These are phyloP conservation scores for Myxozyma vanderwaltii DNA, from an alignment of 805 yeast genomes.

Conservation along the genomic window DNA sequence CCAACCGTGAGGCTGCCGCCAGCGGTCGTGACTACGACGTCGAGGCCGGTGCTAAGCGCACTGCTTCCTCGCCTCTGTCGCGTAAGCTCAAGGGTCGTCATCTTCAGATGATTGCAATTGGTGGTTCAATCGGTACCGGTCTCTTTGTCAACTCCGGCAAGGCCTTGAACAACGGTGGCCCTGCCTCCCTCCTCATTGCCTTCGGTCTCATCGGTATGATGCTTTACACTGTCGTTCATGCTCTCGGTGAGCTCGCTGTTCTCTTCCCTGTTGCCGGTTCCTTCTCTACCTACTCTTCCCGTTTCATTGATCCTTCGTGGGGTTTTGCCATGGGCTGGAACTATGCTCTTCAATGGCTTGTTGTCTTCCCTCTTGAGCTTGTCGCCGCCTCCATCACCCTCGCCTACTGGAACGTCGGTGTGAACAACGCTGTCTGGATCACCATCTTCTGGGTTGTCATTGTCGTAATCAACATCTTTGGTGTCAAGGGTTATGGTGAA, in stretches of 20 bases:
- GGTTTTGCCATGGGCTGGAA: conserved; percentile 77
- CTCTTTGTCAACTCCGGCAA: conserved; percentile 47
- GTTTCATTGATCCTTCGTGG: conserved; percentile 66
- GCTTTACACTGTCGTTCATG: conserved; percentile 56
- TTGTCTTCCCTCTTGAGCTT: conserved; percentile 65
- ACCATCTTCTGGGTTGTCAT: conserved; percentile 58
- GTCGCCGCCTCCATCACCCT: conserved; percentile 63
- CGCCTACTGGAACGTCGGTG: conserved; percentile 52
- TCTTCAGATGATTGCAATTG: conserved; percentile 68
- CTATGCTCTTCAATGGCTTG: conserved; percentile 65
- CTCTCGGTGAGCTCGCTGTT: conserved; percentile 65
- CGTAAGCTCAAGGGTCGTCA: conserved; percentile 47
- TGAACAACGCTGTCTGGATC: conserved; percentile 60
- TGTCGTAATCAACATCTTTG: conserved; percentile 53
- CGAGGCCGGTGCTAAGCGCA: conserved; percentile 31
- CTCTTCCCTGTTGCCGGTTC: conserved; percentile 66
- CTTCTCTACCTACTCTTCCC: conserved; percentile 59
- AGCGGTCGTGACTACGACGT: conserved; percentile 19
- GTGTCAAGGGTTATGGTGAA: conserved; percentile 65
- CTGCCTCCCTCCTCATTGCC: conserved; percentile 55
- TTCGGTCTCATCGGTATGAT: conserved; percentile 54
- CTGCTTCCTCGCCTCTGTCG: conserved; percentile 59
- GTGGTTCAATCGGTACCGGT: conserved; percentile 84
- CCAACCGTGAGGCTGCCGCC: conserved; percentile 18
- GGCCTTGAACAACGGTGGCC: conserved; percentile 54